These are phyloP conservation scores for Phytophthora tubulina DNA, from an alignment of 352 stramenopile species.

Conservation along the genomic window DNA sequence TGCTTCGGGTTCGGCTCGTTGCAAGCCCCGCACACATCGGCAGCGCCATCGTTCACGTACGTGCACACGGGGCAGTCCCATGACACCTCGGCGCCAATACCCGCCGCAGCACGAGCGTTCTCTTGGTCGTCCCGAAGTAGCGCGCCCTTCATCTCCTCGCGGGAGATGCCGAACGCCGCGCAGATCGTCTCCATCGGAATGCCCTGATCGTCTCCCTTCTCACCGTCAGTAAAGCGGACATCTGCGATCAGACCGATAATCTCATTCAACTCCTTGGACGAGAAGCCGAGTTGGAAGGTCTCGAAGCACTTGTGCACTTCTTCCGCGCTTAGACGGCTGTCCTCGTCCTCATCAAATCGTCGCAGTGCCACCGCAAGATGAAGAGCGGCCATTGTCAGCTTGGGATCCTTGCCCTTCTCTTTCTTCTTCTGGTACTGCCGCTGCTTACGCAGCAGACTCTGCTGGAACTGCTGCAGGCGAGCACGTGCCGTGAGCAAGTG, in stretches of 20 bases:
- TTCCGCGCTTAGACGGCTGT: conserved; percentile 69
- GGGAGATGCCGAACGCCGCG: conserved; percentile 70
- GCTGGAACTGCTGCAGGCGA: conserved; percentile 88
- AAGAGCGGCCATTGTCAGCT: conserved; percentile 38
- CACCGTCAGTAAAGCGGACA: conserved; percentile 49
- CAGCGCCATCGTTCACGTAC: conserved; percentile 69
- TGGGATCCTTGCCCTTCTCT: conserved; percentile 45
- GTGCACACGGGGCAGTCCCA: conserved; percentile 86
- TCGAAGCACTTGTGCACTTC: conserved; percentile 88
- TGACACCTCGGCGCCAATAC: conserved; percentile 27
- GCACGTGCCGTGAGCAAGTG: conserved; percentile 89
- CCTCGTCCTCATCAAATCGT: conserved; percentile 79
- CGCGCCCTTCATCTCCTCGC: conserved; percentile 62
- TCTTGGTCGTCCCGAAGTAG: conserved; percentile 61
- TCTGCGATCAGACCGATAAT: conserved; percentile 84
- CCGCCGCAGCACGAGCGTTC: conserved; percentile 21
- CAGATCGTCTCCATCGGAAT: conserved; percentile 80
- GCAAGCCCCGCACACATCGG: conserved; percentile 61
- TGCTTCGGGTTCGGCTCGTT: conserved; percentile 68
- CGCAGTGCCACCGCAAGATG: conserved; percentile 68
- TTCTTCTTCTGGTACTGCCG: conserved; percentile 55
- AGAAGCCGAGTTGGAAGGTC: conserved; percentile 87
- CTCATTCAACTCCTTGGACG: conserved; percentile 83
- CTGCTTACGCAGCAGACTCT: conserved; percentile 75
- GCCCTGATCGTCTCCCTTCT: conserved; percentile 39